Conservation (phyloP, 2,329 filamentous ascomycete species). For the Colletotrichum shisoi region DNA sequence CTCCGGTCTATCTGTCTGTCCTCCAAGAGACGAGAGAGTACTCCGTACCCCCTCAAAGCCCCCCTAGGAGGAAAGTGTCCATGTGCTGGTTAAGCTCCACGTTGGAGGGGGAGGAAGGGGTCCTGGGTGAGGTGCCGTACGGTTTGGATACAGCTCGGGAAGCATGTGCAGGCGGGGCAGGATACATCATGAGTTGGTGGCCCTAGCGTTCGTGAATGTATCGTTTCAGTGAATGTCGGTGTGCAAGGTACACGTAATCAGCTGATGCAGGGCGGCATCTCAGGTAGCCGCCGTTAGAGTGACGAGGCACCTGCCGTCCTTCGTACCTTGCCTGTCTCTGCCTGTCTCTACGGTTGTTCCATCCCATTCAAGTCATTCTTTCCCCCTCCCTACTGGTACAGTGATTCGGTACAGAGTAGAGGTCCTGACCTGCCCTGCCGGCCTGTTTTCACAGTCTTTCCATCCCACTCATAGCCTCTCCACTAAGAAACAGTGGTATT, state of each 20-base stretch:
- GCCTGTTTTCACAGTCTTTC: conserved; percentile 7
- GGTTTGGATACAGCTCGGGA: conserved; percentile 19
- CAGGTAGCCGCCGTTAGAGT: conserved; percentile 30
- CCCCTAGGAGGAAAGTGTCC: conserved; percentile 2
- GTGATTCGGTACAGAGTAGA: neutral
- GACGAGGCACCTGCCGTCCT: conserved; percentile 15
- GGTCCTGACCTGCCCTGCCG: conserved; percentile 17
- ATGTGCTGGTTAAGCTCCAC: conserved; percentile 29
- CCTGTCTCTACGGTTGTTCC: conserved; percentile 4
- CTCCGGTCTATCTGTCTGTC: neutral
- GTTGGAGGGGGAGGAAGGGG: conserved; percentile 31
- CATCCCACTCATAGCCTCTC: conserved; percentile 20
- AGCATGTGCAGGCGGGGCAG: conserved; percentile 38
- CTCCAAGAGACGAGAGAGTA: neutral
- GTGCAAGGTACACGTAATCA: conserved; percentile 11
- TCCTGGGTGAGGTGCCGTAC: conserved; percentile 21
- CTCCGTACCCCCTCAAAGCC: no score
- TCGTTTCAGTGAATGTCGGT: neutral
- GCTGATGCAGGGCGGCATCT: neutral
- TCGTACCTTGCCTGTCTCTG: conserved; percentile 25
- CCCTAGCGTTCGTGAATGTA: conserved; percentile 22
- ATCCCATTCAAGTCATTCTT: conserved; percentile 12
- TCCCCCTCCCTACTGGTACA: neutral
- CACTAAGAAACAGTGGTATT: conserved; percentile 2
- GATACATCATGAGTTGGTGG: conserved; percentile 24